Base-by-base conservation (phyloP, 768 basidiomycete genomes). In the Kwoniella mangroviensis region DNA sequence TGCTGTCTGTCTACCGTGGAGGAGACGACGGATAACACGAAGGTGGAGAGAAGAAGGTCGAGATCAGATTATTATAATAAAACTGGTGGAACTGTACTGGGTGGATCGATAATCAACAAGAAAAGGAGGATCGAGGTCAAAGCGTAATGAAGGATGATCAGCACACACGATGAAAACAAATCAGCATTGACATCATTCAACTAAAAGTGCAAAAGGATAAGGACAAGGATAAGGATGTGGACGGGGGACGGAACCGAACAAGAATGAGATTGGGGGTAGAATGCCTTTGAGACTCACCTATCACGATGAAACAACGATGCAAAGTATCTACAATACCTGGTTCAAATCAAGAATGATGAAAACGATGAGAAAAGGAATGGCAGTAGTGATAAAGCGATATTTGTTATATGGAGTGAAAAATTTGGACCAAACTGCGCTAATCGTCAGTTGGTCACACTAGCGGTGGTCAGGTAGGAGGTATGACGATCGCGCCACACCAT, bases 401-500 rank as follows among this genome's bases (percentile, higher is more conserved):
- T 4, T 4, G 34, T 34, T 34, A 34, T 34, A 34, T 34, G 34
- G 6, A 34, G 34, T 17, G 45, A 49, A 19, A 43, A 49, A 49
- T 3, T 19, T 4, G 19, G 45, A 49, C 45, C 13, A 49, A 19
- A 42, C 34, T 34, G 34, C 34, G 34, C 34, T 34, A 60, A 60
- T 19, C 41, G 4, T 40, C 22, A 41, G 19, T 60, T 15, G 42
- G 22, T 60, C 34, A 41, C 13, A 59, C 34, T 59, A 17, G 19
- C 3, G 24, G 60, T 62, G 10, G 21, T 62, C 42, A 34, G 43
- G 49, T 21, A 10, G 34, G 43, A 15, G 9, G 15, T 63, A 63
- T 63, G 62, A 63, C 62, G 62, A 63, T 63, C 62, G 62, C 62
- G 62, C 62, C 62, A 49, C 45, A 49, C 15, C 45, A 49, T 3